Base-by-base conservation (phyloP, 1,284 basidiomycete species). In the Sporisorium sorghi region DNA sequence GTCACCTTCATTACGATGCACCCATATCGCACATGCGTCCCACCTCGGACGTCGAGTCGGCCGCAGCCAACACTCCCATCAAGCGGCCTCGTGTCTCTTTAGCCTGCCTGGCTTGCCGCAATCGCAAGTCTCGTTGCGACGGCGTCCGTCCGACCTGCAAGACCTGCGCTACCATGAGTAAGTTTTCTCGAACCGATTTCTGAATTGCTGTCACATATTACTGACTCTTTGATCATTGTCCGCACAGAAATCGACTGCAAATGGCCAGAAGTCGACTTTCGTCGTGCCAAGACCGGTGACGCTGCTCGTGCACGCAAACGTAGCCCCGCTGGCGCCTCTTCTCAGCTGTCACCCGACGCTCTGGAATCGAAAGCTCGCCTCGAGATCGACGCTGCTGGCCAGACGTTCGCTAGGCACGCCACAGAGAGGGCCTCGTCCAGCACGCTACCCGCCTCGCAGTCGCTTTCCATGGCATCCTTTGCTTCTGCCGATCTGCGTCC, bases 181-280 rank as follows among this genome's bases (percentile, higher is more conserved):
- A 66, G 72, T 74, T 12, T 37, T 15, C 7, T 21, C 28, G 2
- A 19, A 12, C 35, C 5, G 8, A 12, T 46, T 37, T 14, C 11
- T n/a, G n/a, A n/a, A 1, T 19, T 14, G 5, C 17, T 7, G 30
- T 21, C 15, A 33, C 15, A 5, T 17, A 11, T 33, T 12, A 28
- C 24, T 43, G 5, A 40, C 26, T 9, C 1, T 47, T 15, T 6
- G 37, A 24, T 2, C 39, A 35, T 6, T 19, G 39, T 24, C n/a
- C 12, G 17, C 24, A 19, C 62, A 74, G 72, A 71, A 44, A 71
- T 75, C 54, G 60, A 71, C 8, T 75, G 73, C 55, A 75, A 71
- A 43, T 75, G 73, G 73, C 73, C 73, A 19, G 73, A 75, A 39
- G 62, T 71, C 51, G 73, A 75, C 43, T 75, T 75, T 43, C 73